Evolutionary conservation across 148 eudicot species (phyloP).

Genomic region (Pouteria glomerata): DNA sequence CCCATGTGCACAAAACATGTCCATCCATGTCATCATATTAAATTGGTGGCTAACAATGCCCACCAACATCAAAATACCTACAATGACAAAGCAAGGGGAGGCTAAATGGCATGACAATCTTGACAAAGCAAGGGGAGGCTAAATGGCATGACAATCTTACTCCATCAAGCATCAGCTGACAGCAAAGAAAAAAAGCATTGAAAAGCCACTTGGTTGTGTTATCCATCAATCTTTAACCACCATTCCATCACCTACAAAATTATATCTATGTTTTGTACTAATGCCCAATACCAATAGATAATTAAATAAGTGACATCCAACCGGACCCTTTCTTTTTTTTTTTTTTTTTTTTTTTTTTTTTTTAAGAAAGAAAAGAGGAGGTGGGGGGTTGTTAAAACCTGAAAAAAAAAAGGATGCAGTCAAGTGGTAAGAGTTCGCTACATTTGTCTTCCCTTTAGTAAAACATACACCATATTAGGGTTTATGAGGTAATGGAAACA

Average conservation of each 20-base stretch:
- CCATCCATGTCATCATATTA: neutral
- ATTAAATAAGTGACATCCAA: neutral
- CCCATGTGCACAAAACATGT: neutral
- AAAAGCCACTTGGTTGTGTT: neutral
- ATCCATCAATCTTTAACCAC: neutral
- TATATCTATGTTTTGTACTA: neutral
- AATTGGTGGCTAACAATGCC: neutral
- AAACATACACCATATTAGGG: neutral
- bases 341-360: neutral
- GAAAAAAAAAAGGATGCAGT: neutral
- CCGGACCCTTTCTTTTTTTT: neutral
- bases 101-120: neutral
- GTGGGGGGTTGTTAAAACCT: neutral
- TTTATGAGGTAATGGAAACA: neutral
- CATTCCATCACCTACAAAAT: neutral
- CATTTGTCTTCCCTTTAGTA: neutral
- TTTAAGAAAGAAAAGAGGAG: neutral
- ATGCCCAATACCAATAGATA: no score
- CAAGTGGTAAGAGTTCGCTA: neutral
- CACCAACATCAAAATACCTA: neutral
- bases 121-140: neutral
- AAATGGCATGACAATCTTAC: neutral
- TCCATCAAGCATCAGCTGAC: neutral
- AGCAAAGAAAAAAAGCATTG: neutral
- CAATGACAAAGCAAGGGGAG: no score